Percentiles rank a stretch among this genome's conserved stretches.
Evolutionary conservation across 2,329 filamentous ascomycete genomes (phyloP).

Genomic region (Akanthomyces dipterigenus): DNA sequence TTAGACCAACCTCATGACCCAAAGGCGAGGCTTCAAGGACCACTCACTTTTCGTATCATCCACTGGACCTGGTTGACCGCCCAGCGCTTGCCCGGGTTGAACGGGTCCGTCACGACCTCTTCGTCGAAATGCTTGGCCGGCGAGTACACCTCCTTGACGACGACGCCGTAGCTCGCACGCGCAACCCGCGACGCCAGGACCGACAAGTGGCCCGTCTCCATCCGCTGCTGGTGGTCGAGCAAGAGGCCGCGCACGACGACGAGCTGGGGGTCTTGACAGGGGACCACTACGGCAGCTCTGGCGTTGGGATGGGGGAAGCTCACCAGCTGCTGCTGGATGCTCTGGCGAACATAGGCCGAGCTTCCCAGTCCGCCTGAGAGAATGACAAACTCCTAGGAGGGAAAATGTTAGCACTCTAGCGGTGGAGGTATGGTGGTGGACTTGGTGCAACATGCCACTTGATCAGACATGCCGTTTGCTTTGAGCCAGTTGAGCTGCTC

Average conservation of each 20-base stretch:
- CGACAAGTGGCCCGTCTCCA: slow-evolving; percentile 31
- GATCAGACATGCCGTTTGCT: slow-evolving; percentile 22
- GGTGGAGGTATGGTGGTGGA: neutral
- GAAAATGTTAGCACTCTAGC: neutral
- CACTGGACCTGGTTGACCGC: slow-evolving; percentile 36
- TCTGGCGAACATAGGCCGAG: slow-evolving; percentile 38
- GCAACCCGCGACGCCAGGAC: slow-evolving; percentile 37
- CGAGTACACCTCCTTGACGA: slow-evolving; percentile 31
- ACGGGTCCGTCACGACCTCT: slow-evolving; percentile 27
- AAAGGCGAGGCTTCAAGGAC: too few species aligned
- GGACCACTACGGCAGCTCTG: slow-evolving; percentile 30
- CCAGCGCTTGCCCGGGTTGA: slow-evolving; percentile 28
- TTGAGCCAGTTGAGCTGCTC: slow-evolving; percentile 35
- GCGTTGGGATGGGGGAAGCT: slow-evolving; percentile 29
- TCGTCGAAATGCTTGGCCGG: slow-evolving; percentile 29
- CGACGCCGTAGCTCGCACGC: slow-evolving; percentile 36
- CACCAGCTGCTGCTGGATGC: slow-evolving; percentile 31
- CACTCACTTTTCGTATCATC: slow-evolving; percentile 31
- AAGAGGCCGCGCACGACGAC: slow-evolving; percentile 49
- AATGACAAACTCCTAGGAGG: slow-evolving; percentile 32
- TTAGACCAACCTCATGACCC: too few species aligned
- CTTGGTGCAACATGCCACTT: slow-evolving; percentile 26
- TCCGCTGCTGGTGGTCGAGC: slow-evolving; percentile 42
- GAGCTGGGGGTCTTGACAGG: slow-evolving; percentile 45
- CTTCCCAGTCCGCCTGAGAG: slow-evolving; percentile 40